Evolutionary conservation across 805 yeast species (phyloP).

Genomic region (Yamadazyma insecticola): DNA sequence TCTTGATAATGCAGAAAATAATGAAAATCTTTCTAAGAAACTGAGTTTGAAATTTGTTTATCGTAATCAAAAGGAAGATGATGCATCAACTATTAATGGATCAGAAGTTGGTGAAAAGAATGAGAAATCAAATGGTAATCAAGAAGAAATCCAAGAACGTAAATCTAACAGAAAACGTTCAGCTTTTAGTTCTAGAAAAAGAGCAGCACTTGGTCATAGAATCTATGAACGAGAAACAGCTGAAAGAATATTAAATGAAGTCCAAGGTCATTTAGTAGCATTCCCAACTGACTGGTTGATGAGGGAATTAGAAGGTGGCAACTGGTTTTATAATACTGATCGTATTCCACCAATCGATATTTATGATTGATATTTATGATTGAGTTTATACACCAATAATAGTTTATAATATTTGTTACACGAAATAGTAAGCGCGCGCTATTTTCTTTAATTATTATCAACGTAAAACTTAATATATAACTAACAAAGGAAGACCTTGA

Average conservation of each 20-base stretch:
- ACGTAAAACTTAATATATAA: no score
- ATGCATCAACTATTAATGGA: neutral
- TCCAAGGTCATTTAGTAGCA: slow-evolving; percentile 84
- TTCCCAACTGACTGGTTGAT: slow-evolving; percentile 91
- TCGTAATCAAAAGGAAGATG: neutral
- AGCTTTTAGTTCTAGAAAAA: slow-evolving; percentile 17
- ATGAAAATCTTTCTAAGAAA: slow-evolving; percentile 2
- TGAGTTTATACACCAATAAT: neutral
- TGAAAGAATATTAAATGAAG: slow-evolving; percentile 60
- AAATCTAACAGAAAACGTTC: slow-evolving; percentile 3
- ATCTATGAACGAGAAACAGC: slow-evolving; percentile 75
- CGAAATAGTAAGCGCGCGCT: no score
- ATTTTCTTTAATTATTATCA: no score
- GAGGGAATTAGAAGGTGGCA: slow-evolving; percentile 81
- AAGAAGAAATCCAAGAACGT: neutral
- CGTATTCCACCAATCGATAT: slow-evolving; percentile 94
- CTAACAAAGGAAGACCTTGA: no score
- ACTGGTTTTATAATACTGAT: slow-evolving; percentile 94
- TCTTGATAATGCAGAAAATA: slow-evolving; percentile 16
- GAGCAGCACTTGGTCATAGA: slow-evolving; percentile 40
- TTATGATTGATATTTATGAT: slow-evolving; percentile 59
- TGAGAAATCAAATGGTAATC: neutral
- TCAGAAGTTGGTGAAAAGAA: slow-evolving; percentile 1
- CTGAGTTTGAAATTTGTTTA: slow-evolving; percentile 4
- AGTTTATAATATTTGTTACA: no score